phyloP scores from a whole-genome alignment of 129 eudicot genomes.

The Smallanthus sonchifolius region DNA sequence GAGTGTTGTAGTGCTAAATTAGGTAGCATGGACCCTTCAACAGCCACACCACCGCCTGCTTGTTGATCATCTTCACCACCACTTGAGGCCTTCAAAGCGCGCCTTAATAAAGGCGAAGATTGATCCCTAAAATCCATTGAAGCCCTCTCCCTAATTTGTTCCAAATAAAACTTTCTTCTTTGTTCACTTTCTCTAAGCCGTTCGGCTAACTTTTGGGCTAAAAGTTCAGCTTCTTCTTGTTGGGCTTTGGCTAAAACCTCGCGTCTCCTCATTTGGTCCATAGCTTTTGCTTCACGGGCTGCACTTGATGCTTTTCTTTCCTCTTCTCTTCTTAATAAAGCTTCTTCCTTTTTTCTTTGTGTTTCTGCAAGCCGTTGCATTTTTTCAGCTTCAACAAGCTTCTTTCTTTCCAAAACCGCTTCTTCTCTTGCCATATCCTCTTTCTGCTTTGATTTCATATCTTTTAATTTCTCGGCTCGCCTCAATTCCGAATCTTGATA shows the following conservation, averaged over 20 bases:
- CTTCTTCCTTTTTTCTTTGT: slow-evolving; percentile 91
- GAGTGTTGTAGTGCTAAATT: slow-evolving; percentile 48
- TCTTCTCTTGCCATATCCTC: slow-evolving; percentile 99
- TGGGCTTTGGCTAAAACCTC: slow-evolving; percentile 89
- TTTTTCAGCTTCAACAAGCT: slow-evolving; percentile 85
- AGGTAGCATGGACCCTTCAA: slow-evolving; percentile 33
- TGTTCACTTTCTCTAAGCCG: slow-evolving; percentile 94
- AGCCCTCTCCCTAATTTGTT: slow-evolving; percentile 91
- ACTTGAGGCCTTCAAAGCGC: slow-evolving; percentile 36
- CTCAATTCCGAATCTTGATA: slow-evolving; percentile 86
- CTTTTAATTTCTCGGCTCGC: slow-evolving; percentile 85
- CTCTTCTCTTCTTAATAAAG: slow-evolving; percentile 88
- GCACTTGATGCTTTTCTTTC: slow-evolving; percentile 98
- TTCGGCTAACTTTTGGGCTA: slow-evolving; percentile 92
- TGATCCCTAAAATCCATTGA: slow-evolving; percentile 98
- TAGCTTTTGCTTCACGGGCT: slow-evolving; percentile 92
- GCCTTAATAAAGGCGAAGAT: slow-evolving; percentile 76
- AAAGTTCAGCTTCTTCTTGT: slow-evolving; percentile 92
- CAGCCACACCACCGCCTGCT: slow-evolving; percentile 26
- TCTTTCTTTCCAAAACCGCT: slow-evolving; percentile 88
- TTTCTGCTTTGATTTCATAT: slow-evolving; percentile 73
- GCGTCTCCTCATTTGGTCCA: slow-evolving; percentile 78
- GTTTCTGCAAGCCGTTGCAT: slow-evolving; percentile 87
- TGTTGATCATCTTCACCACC: slow-evolving; percentile 49
- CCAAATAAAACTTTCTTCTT: slow-evolving; percentile 84